Evolutionary conservation across 352 stramenopile genomes (phyloP), one percentile per base, ranked within the genome.

Genomic region (Pythium chondricola): DNA sequence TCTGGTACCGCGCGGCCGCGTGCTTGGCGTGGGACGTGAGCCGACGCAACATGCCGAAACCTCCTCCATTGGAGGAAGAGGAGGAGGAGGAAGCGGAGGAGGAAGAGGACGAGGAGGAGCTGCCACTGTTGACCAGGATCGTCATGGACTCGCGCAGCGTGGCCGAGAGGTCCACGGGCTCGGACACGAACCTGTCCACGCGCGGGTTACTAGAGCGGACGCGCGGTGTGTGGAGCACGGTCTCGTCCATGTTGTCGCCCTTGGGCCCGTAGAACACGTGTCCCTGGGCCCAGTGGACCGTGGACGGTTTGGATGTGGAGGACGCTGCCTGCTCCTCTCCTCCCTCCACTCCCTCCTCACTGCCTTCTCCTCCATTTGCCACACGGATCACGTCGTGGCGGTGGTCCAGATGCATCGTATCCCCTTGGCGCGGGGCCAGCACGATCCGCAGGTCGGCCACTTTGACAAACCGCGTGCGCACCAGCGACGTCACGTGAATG

Each of bases 251-350:
- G 0, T 70, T 63, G 25, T 85, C 76, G 27, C 61, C 74, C 59
- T 85, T 84, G 1, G 74, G 74, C 0, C 74, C 76, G 40, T 83
- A 86, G 30, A 86, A 85, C 22, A 85, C 53, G 43, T 88, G 76
- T 13, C 73, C 70, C 41, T 63, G 71, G 16, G 71, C 71, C 71
- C 71, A 85, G 17, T 8, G 6, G 10, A 20, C 6, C 43, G 22
- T 17, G n/a, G n/a, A n/a, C n/a, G n/a, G n/a, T n/a, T n/a, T n/a
- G n/a, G n/a, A n/a, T 9, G 18, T 25, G 20, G 42, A 24, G 22
- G 22, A 29, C 41, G 31, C 38, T 60, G 31, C n/a, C 38, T 44
- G 48, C 49, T 11, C 16, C 9, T 17, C 20, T 58, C 20, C 59
- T 53, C 50, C 21, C 11, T 64, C 48, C 4, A 46, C 14, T 36